Conservation (phyloP, 371 early-diverging fungal genomes). For the Thermomucor indicae-seudaticae region DNA sequence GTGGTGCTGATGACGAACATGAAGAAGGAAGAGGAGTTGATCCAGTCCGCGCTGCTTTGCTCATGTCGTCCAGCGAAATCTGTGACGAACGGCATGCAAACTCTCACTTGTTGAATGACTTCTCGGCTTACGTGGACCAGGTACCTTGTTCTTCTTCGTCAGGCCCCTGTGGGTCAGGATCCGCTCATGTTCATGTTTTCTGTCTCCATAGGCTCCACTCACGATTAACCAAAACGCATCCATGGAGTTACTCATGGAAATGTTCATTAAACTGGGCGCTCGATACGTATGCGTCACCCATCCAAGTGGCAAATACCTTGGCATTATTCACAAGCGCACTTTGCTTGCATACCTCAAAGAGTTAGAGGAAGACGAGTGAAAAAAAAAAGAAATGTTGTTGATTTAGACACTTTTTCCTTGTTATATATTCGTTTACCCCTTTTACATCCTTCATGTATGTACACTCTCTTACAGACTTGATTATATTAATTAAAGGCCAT, state of each 20-base stretch:
- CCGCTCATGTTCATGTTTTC: not conserved
- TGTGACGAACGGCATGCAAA: slow-evolving; percentile 1
- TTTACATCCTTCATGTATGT: not conserved
- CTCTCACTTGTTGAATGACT: slow-evolving; percentile 42
- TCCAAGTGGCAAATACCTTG: slow-evolving; percentile 57
- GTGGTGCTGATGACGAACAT: not conserved
- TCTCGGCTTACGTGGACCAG: slow-evolving; percentile 75
- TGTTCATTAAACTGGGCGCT: slow-evolving; percentile 82
- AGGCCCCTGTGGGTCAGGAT: not conserved
- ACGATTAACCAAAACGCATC: slow-evolving; percentile 69
- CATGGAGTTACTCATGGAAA: slow-evolving; percentile 83
- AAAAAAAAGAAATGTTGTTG: not conserved
- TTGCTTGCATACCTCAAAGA: slow-evolving; percentile 64
- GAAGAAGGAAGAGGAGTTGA: too few species aligned
- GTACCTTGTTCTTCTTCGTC: slow-evolving; percentile 18
- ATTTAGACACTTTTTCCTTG: slow-evolving; percentile 2
- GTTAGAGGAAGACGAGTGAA: slow-evolving; percentile 38
- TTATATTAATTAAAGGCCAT: too few species aligned
- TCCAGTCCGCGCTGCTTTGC: not conserved
- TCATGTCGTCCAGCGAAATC: not conserved
- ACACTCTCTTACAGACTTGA: too few species aligned
- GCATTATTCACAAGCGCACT: slow-evolving; percentile 75
- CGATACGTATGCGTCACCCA: slow-evolving; percentile 58
- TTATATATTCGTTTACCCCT: not conserved
- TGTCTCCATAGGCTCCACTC: slow-evolving; percentile 62